Conservation (phyloP, 1,139 yeast genomes). For the Debaryomyces nepalensis region DNA sequence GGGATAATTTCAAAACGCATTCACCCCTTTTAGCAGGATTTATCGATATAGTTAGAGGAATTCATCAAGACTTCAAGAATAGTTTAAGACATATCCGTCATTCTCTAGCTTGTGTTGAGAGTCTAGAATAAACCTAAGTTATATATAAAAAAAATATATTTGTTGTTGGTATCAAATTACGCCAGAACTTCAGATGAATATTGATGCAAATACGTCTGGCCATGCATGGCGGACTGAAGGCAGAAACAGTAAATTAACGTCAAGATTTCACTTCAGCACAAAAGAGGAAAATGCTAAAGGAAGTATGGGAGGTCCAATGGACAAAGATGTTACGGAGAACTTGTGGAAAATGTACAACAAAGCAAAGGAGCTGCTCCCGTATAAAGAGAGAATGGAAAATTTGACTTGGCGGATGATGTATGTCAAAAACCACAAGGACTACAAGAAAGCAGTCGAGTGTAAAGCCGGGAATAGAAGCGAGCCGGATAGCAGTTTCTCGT, state of each 20-base stretch:
- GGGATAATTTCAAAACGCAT: background rate
- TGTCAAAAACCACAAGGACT: constrained; percentile 42
- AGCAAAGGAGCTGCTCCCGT: constrained; percentile 79
- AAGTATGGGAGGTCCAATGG: constrained; percentile 8
- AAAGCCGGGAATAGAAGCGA: background rate
- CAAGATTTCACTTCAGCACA: constrained; percentile 13
- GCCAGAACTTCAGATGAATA: constrained; percentile 1
- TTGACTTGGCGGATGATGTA: constrained; percentile 87
- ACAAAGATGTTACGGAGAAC: constrained; percentile 45
- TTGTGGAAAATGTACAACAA: constrained; percentile 82
- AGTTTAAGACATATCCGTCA: background rate
- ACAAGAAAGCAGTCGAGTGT: constrained; percentile 2
- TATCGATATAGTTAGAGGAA: background rate
- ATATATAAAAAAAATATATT: background rate
- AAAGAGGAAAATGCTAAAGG: constrained; percentile 1
- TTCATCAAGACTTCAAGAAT: background rate
- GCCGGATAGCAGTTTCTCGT: background rate
- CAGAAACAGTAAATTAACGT: constrained; percentile 7
- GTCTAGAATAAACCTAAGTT: no score
- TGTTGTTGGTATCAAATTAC: no score
- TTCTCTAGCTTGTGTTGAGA: no score
- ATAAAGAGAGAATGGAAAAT: constrained; percentile 76
- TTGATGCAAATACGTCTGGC: constrained; percentile 6
- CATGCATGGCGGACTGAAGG: constrained; percentile 2
- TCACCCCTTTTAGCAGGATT: constrained; percentile 3